Conservation (phyloP, 129 eudicot species). For the Smallanthus sonchifolius region DNA sequence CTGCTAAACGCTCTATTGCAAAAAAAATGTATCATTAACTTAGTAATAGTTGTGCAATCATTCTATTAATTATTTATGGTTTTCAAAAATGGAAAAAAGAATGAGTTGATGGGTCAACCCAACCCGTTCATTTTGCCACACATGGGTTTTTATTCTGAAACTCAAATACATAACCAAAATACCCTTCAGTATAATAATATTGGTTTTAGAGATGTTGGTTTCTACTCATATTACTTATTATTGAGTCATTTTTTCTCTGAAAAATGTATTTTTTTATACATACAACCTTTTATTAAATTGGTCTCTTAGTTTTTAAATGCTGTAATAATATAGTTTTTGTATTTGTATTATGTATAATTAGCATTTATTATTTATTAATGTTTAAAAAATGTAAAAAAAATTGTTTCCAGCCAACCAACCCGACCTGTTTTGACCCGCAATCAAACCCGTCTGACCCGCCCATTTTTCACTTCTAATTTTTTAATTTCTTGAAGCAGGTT, state of each 20-base stretch:
- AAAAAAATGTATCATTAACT: not conserved
- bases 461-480: not conserved
- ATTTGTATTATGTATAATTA: not conserved
- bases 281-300: not conserved
- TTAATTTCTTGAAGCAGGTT: constrained; percentile 47
- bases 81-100: too few relatives aligned
- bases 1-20: not conserved
- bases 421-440: not conserved
- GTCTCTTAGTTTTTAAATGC: not conserved
- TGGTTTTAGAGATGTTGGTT: too few relatives aligned
- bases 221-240: too few relatives aligned
- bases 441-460: not conserved
- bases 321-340: not conserved
- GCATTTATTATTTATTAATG: not conserved
- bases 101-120: too few relatives aligned
- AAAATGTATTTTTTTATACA: not conserved
- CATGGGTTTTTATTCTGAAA: too few relatives aligned
- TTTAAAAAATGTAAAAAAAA: not conserved
- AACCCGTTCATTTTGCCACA: too few relatives aligned
- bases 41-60: not conserved
- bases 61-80: too few relatives aligned
- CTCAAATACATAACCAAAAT: too few relatives aligned
- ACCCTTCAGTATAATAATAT: too few relatives aligned
- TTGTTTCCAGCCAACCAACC: not conserved
- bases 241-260: too few relatives aligned